Conservation (phyloP, 2,329 filamentous ascomycete species). For the Cladophialophora bantiana region DNA sequence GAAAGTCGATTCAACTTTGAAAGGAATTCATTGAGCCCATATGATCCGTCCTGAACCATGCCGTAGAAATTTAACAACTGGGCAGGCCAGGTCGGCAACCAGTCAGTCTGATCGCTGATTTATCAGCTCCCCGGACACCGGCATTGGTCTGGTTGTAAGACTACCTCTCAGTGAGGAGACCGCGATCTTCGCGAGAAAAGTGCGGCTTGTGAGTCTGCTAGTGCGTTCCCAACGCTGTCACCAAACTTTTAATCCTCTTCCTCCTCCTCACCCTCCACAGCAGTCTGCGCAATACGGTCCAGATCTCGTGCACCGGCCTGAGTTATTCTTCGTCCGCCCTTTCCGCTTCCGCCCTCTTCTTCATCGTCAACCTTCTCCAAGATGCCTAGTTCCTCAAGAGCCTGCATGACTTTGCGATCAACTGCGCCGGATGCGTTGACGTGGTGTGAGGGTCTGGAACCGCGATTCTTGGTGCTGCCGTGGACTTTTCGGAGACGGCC, state of each 20-base stretch:
- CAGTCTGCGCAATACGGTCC: conserved; percentile 90
- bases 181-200: neutral
- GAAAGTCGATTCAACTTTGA: conserved; percentile 23
- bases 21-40: conserved; percentile 34
- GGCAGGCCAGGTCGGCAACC: conserved; percentile 6
- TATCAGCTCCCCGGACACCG: neutral
- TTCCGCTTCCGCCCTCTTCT: conserved; percentile 85
- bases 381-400: conserved; percentile 99
- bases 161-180: neutral
- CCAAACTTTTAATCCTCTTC: conserved; percentile 55
- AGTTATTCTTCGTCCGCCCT: conserved; percentile 97
- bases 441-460: conserved; percentile 88
- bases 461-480: conserved; percentile 97
- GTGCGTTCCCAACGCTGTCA: conserved; percentile 9
- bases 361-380: conserved; percentile 82
- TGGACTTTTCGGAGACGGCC: conserved; percentile 96
- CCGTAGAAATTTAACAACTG: conserved; percentile 23
- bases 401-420: conserved; percentile 96
- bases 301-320: conserved; percentile 98
- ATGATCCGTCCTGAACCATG: conserved; percentile 25
- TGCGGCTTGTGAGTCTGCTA: neutral
- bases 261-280: conserved; percentile 74
- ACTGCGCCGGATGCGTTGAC: conserved; percentile 93
- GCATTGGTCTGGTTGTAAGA: neutral
- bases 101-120: conserved; percentile 8